These are phyloP conservation scores for Diutina sp. DNA, from an alignment of 1,139 yeast species.

Conservation along the genomic window DNA sequence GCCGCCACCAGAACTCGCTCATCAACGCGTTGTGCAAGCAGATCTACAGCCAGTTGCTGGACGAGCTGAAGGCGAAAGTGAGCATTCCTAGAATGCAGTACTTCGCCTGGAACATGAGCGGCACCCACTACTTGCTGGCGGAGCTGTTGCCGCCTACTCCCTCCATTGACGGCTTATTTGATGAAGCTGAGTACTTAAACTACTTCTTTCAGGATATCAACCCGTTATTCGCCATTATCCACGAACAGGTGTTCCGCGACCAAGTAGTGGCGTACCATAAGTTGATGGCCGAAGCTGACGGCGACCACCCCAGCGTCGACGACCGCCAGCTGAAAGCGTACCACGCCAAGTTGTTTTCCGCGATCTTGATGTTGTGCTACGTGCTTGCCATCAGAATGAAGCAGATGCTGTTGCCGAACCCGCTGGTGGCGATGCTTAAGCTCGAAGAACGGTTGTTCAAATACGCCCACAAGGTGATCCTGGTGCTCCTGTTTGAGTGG, in stretches of 20 bases:
- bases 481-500: slow-evolving; percentile 50
- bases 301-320: background rate
- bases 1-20: slow-evolving; percentile 37
- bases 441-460: slow-evolving; percentile 43
- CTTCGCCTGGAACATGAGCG: slow-evolving; percentile 59
- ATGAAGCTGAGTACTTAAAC: slow-evolving; percentile 13
- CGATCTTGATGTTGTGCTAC: slow-evolving; percentile 36
- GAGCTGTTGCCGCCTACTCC: slow-evolving; percentile 27
- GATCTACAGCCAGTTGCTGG: slow-evolving; percentile 24
- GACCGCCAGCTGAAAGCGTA: slow-evolving; percentile 10
- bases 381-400: slow-evolving; percentile 41
- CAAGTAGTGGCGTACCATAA: slow-evolving; percentile 30
- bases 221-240: slow-evolving; percentile 41
- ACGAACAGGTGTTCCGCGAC: slow-evolving; percentile 40
- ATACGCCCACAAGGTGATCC: slow-evolving; percentile 33
- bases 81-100: slow-evolving; percentile 43
- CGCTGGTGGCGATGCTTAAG: slow-evolving; percentile 15
- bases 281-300: slow-evolving; percentile 1
- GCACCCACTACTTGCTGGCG: slow-evolving; percentile 34
- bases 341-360: slow-evolving; percentile 34
- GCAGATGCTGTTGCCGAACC: slow-evolving; percentile 31
- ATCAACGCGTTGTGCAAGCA: slow-evolving; percentile 31
- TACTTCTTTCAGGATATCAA: slow-evolving; percentile 40
- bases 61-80: slow-evolving; percentile 23
- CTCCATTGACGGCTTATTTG: slow-evolving; percentile 7